Conservation (phyloP, 2,329 filamentous ascomycete species). For the Ceratocystis diversiconidia region DNA sequence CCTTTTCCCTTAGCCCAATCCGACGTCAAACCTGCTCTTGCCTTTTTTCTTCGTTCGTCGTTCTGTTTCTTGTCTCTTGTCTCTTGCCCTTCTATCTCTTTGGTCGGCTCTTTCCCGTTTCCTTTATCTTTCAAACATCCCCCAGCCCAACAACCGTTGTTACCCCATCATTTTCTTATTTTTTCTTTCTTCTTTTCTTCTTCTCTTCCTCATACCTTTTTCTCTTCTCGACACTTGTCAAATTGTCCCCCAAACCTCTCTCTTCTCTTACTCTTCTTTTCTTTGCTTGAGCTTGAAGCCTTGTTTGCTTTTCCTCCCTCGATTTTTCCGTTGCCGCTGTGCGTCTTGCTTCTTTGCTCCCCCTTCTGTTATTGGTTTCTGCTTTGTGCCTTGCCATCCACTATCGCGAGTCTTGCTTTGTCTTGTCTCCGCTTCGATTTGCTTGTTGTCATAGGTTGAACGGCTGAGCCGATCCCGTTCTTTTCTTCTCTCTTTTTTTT, state of each 20-base stretch:
- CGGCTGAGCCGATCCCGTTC: slow-evolving; percentile 15
- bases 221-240: background rate
- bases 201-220: background rate
- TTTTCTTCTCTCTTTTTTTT: slow-evolving; percentile 7
- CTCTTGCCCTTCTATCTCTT: no score
- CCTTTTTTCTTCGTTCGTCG: background rate
- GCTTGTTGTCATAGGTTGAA: slow-evolving; percentile 4
- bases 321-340: slow-evolving; percentile 1
- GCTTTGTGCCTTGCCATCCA: background rate
- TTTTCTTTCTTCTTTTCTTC: background rate
- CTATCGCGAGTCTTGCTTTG: slow-evolving; percentile 3
- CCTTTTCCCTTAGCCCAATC: background rate
- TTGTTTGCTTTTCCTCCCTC: background rate
- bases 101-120: background rate
- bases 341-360: background rate
- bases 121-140: background rate
- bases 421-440: no score
- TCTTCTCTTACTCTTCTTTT: background rate
- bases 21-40: background rate
- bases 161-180: background rate
- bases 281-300: background rate
- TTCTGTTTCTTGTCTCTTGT: no score
- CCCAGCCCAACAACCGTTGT: slow-evolving; percentile 6
- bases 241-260: background rate
- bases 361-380: background rate